Base-by-base conservation (phyloP, 169 alveolate genomes). In the Plasmodium billcollinsi region DNA sequence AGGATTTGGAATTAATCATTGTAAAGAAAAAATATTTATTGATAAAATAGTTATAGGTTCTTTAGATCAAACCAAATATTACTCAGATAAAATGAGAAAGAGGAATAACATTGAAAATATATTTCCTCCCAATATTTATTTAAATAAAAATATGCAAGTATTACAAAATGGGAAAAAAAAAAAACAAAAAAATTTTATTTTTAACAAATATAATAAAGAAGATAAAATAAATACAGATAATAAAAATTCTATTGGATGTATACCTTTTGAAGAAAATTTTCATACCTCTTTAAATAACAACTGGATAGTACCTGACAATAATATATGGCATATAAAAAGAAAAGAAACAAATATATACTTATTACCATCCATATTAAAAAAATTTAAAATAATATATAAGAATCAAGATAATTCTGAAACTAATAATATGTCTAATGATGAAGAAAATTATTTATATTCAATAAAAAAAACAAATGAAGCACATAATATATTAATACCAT, bases 1-100 rank as follows among this genome's bases (percentile, higher is more conserved):
- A 83, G 91, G 91, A n/a, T 45, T 83, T 69, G 91, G 91, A 8
- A 21, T 83, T n/a, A 83, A 83, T 62, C 59, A 71, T 49, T 67
- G 75, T 26, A 83, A 71, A 62, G 91, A 83, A 33, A 83, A 83
- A 83, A 59, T 83, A 33, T 83, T 70, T 70, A 58, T 83, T 18
- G 91, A 83, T 58, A 83, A 83, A 83, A 26, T 83, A 18, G 86
- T 83, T 15, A 83, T 83, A 58, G 91, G 91, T n/a, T 83, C 91
- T 58, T 63, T 83, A 45, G 83, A 83, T 20, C 86, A 83, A 58
- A 85, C 83, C 21, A 83, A 83, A 58, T 70, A 83, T 50, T 83
- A 83, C 63, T 39, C 47, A 39, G 9, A 39, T 2, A 78, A 66
- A 29, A n/a, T 5, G 29, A 14, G 21, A 61, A 18, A 61, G 0